These are phyloP conservation scores for Aegilops tauschii DNA, from an alignment of 176 grass and related monocot species.

Conservation along the genomic window DNA sequence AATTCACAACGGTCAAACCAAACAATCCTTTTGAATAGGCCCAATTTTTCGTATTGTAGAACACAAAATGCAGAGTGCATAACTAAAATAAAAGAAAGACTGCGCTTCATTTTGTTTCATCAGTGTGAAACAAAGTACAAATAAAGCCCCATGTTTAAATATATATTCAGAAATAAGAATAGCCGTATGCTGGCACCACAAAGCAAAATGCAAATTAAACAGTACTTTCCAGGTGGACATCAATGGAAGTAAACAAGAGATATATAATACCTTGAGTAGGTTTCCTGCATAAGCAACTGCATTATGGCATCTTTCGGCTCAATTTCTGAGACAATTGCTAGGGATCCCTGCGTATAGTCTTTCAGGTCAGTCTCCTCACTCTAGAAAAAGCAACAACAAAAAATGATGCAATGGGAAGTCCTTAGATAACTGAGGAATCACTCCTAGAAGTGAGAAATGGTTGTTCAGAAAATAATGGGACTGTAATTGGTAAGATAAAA, in stretches of 20 bases:
- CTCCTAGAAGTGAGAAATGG: background rate
- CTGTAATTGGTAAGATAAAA: background rate
- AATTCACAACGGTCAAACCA: background rate
- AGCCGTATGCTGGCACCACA: background rate
- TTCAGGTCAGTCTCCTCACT: constrained; percentile 31
- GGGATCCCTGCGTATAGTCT: constrained; percentile 44
- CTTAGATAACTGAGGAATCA: constrained; percentile 6
- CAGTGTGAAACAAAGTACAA: constrained; percentile 6
- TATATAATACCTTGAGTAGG: constrained; percentile 74
- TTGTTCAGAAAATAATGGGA: background rate
- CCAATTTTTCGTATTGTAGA: background rate
- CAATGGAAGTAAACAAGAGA: background rate
- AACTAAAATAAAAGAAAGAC: background rate
- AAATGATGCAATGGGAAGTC: background rate
- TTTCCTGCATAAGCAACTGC: constrained; percentile 77
- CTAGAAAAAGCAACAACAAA: constrained; percentile 29
- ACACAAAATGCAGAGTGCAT: background rate
- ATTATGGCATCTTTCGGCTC: constrained; percentile 72
- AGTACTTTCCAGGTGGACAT: background rate
- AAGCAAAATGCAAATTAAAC: background rate
- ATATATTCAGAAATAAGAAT: background rate
- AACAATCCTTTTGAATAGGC: background rate
- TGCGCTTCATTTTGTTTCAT: background rate
- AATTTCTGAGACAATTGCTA: constrained; percentile 78
- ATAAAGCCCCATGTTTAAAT: background rate